Evolutionary conservation across 176 grass and related monocot species (phyloP).

Genomic region (Triticum monococcum): DNA sequence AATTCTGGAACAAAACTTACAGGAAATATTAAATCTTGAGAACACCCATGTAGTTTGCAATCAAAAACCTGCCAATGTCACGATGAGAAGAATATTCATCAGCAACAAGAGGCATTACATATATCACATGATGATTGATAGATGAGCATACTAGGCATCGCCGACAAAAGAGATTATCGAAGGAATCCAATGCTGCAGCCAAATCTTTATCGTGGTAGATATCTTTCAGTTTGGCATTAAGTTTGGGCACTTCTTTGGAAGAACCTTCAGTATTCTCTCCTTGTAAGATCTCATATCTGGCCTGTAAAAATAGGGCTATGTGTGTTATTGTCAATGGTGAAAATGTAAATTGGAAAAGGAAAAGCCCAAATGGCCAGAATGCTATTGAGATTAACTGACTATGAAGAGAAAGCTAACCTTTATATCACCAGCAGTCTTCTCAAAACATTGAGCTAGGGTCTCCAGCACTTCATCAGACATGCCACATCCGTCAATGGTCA

Average conservation of each 20-base stretch:
- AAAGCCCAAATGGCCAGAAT: slow-evolving; percentile 25
- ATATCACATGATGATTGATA: slow-evolving; percentile 9
- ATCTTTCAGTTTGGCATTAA: slow-evolving; percentile 63
- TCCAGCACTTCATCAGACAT: slow-evolving; percentile 67
- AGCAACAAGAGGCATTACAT: slow-evolving; percentile 29
- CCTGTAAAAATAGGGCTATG: slow-evolving; percentile 57
- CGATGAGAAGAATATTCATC: slow-evolving; percentile 33
- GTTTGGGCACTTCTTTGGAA: slow-evolving; percentile 48
- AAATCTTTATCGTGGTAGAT: slow-evolving; percentile 83
- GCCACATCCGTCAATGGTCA: slow-evolving; percentile 62
- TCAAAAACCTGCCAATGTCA: slow-evolving; percentile 72
- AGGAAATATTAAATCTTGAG: slow-evolving; percentile 94
- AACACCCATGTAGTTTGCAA: slow-evolving; percentile 96
- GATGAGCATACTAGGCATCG: slow-evolving; percentile 70
- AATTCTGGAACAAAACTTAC: slow-evolving; percentile 61
- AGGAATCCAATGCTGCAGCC: slow-evolving; percentile 93
- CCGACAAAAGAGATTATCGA: slow-evolving; percentile 96
- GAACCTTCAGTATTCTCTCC: slow-evolving; percentile 50
- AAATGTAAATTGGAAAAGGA: slow-evolving; percentile 33
- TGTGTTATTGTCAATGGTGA: slow-evolving; percentile 18
- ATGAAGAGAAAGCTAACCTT: slow-evolving; percentile 57
- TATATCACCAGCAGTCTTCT: slow-evolving; percentile 72
- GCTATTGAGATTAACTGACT: background rate
- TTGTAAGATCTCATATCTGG: slow-evolving; percentile 67
- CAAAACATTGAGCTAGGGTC: slow-evolving; percentile 53